Evolutionary conservation across 164 flowering plant species (phyloP).

Genomic region (Aristolochia californica): DNA sequence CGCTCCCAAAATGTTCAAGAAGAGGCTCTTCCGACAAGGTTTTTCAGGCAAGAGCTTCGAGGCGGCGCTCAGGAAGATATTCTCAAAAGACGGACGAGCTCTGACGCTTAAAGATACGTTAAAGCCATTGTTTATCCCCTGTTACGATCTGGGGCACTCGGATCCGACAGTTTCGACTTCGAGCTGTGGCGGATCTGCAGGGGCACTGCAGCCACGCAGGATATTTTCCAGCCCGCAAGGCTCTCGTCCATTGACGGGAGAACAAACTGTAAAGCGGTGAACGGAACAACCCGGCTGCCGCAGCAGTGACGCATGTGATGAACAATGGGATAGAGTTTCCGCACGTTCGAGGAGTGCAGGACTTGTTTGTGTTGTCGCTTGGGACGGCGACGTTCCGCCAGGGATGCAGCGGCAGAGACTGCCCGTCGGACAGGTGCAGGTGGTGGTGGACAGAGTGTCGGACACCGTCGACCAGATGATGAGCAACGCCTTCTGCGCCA

Average conservation of each 20-base stretch:
- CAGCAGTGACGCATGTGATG: conserved; percentile 90
- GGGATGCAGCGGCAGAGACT: conserved; percentile 20
- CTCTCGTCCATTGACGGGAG: conserved; percentile 59
- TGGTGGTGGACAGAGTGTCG: conserved; percentile 59
- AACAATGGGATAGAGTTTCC: conserved; percentile 93
- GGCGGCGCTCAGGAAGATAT: no score
- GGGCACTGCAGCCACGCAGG: no score
- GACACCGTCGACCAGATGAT: conserved; percentile 69
- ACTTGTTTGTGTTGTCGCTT: conserved; percentile 4
- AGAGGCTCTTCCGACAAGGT: no score
- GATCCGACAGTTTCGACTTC: no score
- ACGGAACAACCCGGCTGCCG: conserved; percentile 81
- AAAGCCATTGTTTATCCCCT: no score
- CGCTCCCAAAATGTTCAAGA: no score
- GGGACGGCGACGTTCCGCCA: conserved; percentile 1
- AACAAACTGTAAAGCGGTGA: conserved; percentile 60
- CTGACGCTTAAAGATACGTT: no score
- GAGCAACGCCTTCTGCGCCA: conserved; percentile 69
- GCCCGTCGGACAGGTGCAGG: conserved; percentile 40
- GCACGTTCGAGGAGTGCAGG: conserved; percentile 60
- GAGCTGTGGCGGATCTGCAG: no score
- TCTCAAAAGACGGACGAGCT: no score
- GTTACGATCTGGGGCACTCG: no score
- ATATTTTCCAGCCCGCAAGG: no score
- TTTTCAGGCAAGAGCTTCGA: no score